Evolutionary conservation across 2,329 filamentous ascomycete genomes (phyloP), one percentile per base, ranked within the genome.

Genomic region (Ilyonectria mors-panacis): DNA sequence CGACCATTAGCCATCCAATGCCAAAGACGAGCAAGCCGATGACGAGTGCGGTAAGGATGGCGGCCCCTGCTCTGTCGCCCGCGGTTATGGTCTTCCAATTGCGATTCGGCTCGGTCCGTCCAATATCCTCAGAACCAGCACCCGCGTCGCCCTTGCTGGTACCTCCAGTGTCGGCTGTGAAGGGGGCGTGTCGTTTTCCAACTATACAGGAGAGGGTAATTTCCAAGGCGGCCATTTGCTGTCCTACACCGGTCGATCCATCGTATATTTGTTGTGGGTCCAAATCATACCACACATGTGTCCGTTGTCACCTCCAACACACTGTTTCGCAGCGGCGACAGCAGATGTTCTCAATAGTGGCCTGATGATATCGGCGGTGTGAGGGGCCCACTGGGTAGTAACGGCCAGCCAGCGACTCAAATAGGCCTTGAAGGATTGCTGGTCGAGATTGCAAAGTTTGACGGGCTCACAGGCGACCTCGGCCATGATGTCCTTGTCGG

Each of bases 161-260:
- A 26, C 91, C 91, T 57, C 91, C 91, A 1, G 80, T 88, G 4
- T 80, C 73, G 28, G 83, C 78, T 4, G 85, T 88, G 45, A 86
- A 80, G 0, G 86, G 85, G 1, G 79, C 76, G 0, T 73, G 63
- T 10, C 81, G 80, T 7, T 83, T 68, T 39, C 83, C 72, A 56
- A 92, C 86, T 77, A 91, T 83, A 72, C 88, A 90, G 42, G 86
- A 86, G 51, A 93, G 84, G 7, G 92, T 86, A 10, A 92, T 84
- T 74, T 92, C 89, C 77, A 93, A 81, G 2, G 88, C 90, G 1
- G 88, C 85, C 91, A 93, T 93, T 79, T 93, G 90, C 77, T 93
- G 90, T 6, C 91, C 91, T 2, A 93, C 86, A 7, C 91, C 91
- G 7, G 83, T 85, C 2, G 83, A 84, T 26, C 88, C 87, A 76